Evolutionary conservation across 768 basidiomycete genomes (phyloP).

Genomic region (Leccinellum luteum): DNA sequence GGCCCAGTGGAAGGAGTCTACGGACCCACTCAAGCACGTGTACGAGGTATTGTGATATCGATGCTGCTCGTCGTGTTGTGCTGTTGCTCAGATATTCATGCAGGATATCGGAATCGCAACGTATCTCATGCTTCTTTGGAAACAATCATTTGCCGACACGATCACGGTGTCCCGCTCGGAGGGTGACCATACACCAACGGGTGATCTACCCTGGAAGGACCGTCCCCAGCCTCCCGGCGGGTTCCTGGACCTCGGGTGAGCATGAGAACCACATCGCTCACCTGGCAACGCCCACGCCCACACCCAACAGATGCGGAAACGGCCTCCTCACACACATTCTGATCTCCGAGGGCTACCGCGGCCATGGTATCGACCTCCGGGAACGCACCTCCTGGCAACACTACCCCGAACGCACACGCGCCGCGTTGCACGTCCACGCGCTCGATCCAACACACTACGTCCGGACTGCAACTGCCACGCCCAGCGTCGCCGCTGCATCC

Average conservation of each 20-base stretch:
- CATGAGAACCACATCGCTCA: not conserved
- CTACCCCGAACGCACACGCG: constrained; percentile 65
- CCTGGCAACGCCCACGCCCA: not conserved
- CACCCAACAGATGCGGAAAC: constrained; percentile 64
- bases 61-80: not conserved
- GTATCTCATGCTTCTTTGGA: constrained; percentile 91
- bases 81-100: not conserved
- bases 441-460: constrained; percentile 54
- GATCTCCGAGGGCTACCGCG: constrained; percentile 75
- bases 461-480: not conserved
- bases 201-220: constrained; percentile 50
- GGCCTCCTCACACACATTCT: constrained; percentile 91
- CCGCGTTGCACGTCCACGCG: constrained; percentile 60
- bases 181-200: too few relatives aligned
- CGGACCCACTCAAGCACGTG: constrained; percentile 87
- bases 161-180: not conserved
- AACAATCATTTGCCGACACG: constrained; percentile 50
- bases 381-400: constrained; percentile 80
- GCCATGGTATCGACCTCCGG: constrained; percentile 84
- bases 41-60: constrained; percentile 58
- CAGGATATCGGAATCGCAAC: constrained; percentile 96
- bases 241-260: constrained; percentile 86
- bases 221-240: constrained; percentile 84
- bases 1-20: constrained; percentile 73
- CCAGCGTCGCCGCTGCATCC: not conserved